Base-by-base conservation (phyloP, 768 basidiomycete species). In the Myochromella boudieri region DNA sequence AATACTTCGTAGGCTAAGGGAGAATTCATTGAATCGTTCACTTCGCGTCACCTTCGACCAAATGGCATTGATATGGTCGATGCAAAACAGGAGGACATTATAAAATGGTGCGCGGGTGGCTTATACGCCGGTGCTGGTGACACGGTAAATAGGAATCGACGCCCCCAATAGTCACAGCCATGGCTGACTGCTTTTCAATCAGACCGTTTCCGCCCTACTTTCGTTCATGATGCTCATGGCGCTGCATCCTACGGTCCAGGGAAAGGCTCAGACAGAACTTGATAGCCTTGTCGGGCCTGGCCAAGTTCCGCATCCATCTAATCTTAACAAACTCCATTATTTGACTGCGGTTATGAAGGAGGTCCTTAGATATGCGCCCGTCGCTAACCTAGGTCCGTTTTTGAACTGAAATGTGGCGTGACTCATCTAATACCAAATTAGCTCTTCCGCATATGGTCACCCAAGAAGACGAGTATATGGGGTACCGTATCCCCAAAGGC, bases 181-280 rank as follows among this genome's bases (percentile, higher is more conserved):
- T 14, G 20, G 17, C 28, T 52, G 2, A 58, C 39, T 27, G 15
- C 43, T 36, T 21, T 38, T 42, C 12, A 8, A 48, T 24, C 38
- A 80, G 79, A 79, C 73, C 4, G 69, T 77, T 1, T 77, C 78
- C 3, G 68, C 72, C 7, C 55, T 75, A 1, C 62, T 70, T 1
- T 71, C 74, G 0, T 79, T 80, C 52, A 40, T 79, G 17, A 69
- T 75, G 22, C 68, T 77, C 11, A 79, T 80, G 76, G 68, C 72
- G 6, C 54, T 75, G 6, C 54, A 77, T 53, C 77, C 76, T 1
- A 58, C 63, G 0, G 60, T 74, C 2, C 78, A 78, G 52, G 39
- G 26, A 5, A 61, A 56, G 14, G 67, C 67, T 3, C 76, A 74
- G 46, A 45, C 39, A 14, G 74, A 81, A 51, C 51, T 81, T n/a